Percentiles rank a stretch among this genome's conserved stretches.
Evolutionary conservation across 768 basidiomycete genomes (phyloP).

Genomic region (Termitomyces sp.): DNA sequence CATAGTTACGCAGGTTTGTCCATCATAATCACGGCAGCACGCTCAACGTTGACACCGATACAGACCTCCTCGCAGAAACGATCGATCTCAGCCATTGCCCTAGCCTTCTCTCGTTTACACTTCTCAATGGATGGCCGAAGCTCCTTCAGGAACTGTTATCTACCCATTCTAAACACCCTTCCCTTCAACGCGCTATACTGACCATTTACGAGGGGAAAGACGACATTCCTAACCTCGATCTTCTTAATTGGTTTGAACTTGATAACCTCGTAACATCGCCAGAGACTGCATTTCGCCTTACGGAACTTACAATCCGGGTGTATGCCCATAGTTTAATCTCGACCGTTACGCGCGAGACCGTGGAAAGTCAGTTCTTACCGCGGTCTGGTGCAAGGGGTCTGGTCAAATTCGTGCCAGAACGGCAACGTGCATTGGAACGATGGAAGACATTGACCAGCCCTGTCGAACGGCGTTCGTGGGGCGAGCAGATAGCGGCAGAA

Average conservation of each 20-base stretch:
- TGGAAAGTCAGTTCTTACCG: conserved; percentile 8
- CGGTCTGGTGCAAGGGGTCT: conserved; percentile 8
- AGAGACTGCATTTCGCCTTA: conserved; percentile 6
- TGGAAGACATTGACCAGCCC: conserved; percentile 3
- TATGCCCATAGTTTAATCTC: conserved; percentile 10
- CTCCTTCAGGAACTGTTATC: conserved; percentile 6
- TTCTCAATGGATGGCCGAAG: conserved; percentile 12
- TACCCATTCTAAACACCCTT: conserved; percentile 1
- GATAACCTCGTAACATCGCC: conserved; percentile 5
- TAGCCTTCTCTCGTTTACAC: conserved; percentile 13
- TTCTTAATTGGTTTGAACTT: conserved; percentile 11
- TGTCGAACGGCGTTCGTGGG: conserved; percentile 8
- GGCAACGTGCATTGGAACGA: not conserved
- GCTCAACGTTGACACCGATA: not conserved
- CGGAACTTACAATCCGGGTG: conserved; percentile 6
- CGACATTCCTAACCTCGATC: conserved; percentile 12
- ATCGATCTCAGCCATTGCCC: conserved; percentile 8
- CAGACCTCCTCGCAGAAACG: conserved; percentile 4
- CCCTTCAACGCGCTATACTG: conserved; percentile 3
- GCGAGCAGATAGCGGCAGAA: conserved; percentile 3
- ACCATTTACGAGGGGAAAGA: conserved; percentile 10
- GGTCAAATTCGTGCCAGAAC: conserved; percentile 9
- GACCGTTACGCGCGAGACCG: conserved; percentile 2
- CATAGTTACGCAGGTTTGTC: conserved; percentile 6
- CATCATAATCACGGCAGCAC: not conserved